Evolutionary conservation across 2,329 filamentous ascomycete species (phyloP).

Genomic region (Verticillium nonalfalfae): DNA sequence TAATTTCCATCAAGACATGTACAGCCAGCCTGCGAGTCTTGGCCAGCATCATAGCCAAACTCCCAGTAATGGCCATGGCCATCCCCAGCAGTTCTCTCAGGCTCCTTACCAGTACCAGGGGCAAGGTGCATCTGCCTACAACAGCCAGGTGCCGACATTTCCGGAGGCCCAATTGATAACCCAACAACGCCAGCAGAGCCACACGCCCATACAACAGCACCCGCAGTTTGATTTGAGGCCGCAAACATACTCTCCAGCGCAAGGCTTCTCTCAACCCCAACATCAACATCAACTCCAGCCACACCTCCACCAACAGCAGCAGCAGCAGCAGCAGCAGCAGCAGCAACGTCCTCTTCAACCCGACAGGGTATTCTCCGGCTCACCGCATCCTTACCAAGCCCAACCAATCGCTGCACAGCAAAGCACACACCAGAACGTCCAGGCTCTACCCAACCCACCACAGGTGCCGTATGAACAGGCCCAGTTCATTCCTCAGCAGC

Average conservation of each 20-base stretch:
- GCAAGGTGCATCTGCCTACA: constrained; percentile 24
- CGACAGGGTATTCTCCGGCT: constrained; percentile 9
- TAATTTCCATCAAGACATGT: constrained; percentile 29
- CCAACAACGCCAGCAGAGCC: constrained; percentile 23
- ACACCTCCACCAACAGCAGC: constrained; percentile 10
- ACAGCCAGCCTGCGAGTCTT: constrained; percentile 28
- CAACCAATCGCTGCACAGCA: not conserved
- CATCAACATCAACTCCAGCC: constrained; percentile 17
- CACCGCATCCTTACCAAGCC: constrained; percentile 9
- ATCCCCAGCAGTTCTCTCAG: constrained; percentile 22
- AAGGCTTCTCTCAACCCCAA: constrained; percentile 20
- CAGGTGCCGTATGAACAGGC: constrained; percentile 4
- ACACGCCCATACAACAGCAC: constrained; percentile 25
- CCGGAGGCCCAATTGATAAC: constrained; percentile 24
- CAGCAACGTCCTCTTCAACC: constrained; percentile 10
- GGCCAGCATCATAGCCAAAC: constrained; percentile 15
- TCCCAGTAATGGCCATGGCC: not conserved
- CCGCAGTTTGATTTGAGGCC: constrained; percentile 10
- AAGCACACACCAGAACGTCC: constrained; percentile 4
- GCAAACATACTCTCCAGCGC: constrained; percentile 11
- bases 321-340: constrained; percentile 10
- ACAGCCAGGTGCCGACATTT: constrained; percentile 23
- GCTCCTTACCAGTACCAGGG: constrained; percentile 25
- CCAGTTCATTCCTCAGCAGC: constrained; percentile 10
- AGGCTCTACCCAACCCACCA: not conserved